Evolutionary conservation across 176 grass and related monocot species (phyloP), one percentile per base, ranked within the genome.

Genomic region (Paspalum notatum): DNA sequence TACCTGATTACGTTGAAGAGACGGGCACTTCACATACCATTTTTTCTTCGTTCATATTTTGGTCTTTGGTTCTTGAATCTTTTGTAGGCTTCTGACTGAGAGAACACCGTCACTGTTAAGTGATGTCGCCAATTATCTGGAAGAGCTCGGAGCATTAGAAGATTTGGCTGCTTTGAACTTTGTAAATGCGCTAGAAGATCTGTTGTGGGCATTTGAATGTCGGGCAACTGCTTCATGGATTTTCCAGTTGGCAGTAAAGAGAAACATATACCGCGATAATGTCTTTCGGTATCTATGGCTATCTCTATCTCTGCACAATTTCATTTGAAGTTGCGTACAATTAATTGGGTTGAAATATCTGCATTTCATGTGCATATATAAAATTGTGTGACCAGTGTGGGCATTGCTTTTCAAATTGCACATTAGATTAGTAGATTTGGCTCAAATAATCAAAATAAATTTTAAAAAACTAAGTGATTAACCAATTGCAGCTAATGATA

Each of bases 121-220:
- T 68, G 90, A 98, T 25, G 68, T 91, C 50, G 76, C 90, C 62
- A 66, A 37, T 77, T 89, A 85, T 67, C 79, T 98, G 40, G 83
- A 90, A 82, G 87, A 92, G 25, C 77, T 94, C 20, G 55, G 20
- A 61, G 43, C 53, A 18, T 24, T 90, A 52, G 92, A 91, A 80
- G 95, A 92, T 85, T 77, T 87, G 76, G 88, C 92, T 85, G 69
- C 85, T 41, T 89, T 94, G 63, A 94, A 98, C 76, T 94, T 98
- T 87, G 92, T 98, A 77, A 98, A 98, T 92, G 95, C 95, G 79
- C 53, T 98, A 72, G 89, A 89, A 83, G 92, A 98, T 65, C 83
- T 98, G 55, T 62, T 94, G 53, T 98, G 95, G 95, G 85, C 95
- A 77, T 98, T 94, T 89, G 92, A 98, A 66, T 70, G 90, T 82